Base-by-base conservation (phyloP, 106 monocot genomes). In the Acorus gramineus region DNA sequence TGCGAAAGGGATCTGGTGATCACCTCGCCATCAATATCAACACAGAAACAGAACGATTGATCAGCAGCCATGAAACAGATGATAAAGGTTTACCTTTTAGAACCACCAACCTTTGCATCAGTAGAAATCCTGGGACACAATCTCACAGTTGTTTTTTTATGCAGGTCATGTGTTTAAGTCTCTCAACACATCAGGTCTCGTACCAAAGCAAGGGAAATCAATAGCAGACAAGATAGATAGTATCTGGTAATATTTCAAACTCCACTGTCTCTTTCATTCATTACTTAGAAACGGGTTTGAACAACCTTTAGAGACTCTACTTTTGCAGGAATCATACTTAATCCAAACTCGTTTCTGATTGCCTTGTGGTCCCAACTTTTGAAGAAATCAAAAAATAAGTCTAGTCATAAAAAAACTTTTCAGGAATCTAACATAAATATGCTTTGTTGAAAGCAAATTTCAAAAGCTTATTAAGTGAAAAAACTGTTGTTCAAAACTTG, bases 81-180 rank as follows among this genome's bases (percentile, higher is more conserved):
- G 96, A 83, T 44, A 96, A 96, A 85, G 96, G 96, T 91, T 60
- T 70, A 63, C 4, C 50, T 3, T 6, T 63, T n/a, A 51, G 0
- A 44, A 55, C 12, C 8, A 51, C 7, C 46, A 4, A 47, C 11
- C 8, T 11, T 5, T 49, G 47, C 42, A 8, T 8, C 42, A 7
- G 50, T 11, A 7, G 12, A 28, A 28, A 28, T 28, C 28, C 28
- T 28, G 28, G 28, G 28, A 28, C 28, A 28, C 28, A 28, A 28
- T 28, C 28, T 28, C 28, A 28, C 28, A 28, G 28, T 28, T 28
- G 28, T 28, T 55, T 47, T 14, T 60, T 7, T 55, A 61, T 65
- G 42, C 71, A 96, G 96, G 96, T 56, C 96, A 87, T 79, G 72
- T 91, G 11, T 90, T 95, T 66, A 96, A 96, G 71, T 87, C 96